These are phyloP conservation scores for Didymella pinodella DNA, from an alignment of 2,329 filamentous ascomycete genomes.

Conservation along the genomic window DNA sequence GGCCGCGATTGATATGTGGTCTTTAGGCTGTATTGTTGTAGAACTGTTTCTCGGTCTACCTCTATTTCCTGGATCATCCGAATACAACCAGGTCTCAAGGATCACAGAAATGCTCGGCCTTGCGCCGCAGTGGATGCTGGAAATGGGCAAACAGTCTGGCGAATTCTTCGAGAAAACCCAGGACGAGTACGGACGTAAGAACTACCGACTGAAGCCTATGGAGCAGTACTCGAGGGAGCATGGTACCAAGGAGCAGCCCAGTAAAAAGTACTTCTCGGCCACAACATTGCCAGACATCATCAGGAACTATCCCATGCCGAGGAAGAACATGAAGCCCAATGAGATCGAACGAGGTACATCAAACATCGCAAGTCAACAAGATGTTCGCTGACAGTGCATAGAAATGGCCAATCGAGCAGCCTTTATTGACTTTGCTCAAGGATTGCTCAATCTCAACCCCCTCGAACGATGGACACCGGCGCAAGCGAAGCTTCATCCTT, in stretches of 20 bases:
- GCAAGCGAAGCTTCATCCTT: slow-evolving; percentile 95
- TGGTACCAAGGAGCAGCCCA: slow-evolving; percentile 95
- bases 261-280: slow-evolving; percentile 99
- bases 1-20: slow-evolving; percentile 99
- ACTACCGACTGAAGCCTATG: slow-evolving; percentile 94
- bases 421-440: slow-evolving; percentile 97
- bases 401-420: slow-evolving; percentile 98
- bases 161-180: slow-evolving; percentile 95
- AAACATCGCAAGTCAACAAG: background rate
- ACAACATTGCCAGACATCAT: slow-evolving; percentile 96
- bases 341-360: slow-evolving; percentile 91
- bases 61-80: slow-evolving; percentile 94
- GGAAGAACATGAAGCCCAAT: slow-evolving; percentile 98
- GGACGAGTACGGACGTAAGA: slow-evolving; percentile 91
- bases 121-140: slow-evolving; percentile 98
- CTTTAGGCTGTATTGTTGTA: slow-evolving; percentile 95
- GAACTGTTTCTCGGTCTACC: slow-evolving; percentile 95
- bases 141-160: slow-evolving; percentile 96
- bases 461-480: slow-evolving; percentile 97
- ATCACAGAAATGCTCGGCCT: slow-evolving; percentile 98
- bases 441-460: slow-evolving; percentile 91
- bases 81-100: slow-evolving; percentile 97
- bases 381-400: slow-evolving; percentile 52
- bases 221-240: slow-evolving; percentile 97
- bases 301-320: slow-evolving; percentile 95